Conservation (phyloP, 2,329 filamentous ascomycete species). For the Daldinia eschscholtzii region DNA sequence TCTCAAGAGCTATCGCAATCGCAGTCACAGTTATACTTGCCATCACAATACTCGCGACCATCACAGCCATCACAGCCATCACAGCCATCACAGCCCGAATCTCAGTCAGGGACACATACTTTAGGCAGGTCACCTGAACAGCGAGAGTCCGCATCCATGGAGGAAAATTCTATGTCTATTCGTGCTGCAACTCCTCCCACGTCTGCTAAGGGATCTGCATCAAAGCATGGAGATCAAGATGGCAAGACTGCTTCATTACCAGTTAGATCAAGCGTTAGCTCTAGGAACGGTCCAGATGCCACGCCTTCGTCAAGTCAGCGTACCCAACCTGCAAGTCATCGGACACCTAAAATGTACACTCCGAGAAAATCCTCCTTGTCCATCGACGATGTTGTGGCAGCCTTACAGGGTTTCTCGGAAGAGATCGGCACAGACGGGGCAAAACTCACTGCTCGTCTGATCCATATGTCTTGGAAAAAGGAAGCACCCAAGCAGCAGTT, state of each 20-base stretch:
- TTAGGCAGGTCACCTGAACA: conserved; percentile 24
- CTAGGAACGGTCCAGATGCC: conserved; percentile 36
- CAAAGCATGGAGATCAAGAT: conserved; percentile 43
- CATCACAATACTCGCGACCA: background rate
- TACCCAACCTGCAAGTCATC: conserved; percentile 41
- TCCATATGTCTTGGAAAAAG: conserved; percentile 60
- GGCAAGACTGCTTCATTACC: conserved; percentile 35
- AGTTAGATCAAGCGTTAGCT: conserved; percentile 34
- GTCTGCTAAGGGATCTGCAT: conserved; percentile 34
- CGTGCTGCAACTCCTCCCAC: conserved; percentile 42
- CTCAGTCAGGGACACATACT: conserved; percentile 41
- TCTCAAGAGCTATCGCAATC: conserved; percentile 25
- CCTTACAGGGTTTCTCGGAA: conserved; percentile 56
- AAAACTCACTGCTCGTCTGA: conserved; percentile 58
- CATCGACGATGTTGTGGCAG: conserved; percentile 57
- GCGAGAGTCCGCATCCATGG: conserved; percentile 32
- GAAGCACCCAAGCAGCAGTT: conserved; percentile 57
- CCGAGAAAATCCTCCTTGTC: conserved; percentile 58
- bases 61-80: background rate
- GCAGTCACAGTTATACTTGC: conserved; percentile 3
- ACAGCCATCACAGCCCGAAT: conserved; percentile 1
- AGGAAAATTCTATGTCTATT: conserved; percentile 35
- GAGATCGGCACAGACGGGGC: conserved; percentile 62
- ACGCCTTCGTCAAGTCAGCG: conserved; percentile 40
- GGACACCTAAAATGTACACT: conserved; percentile 52